Base-by-base conservation (phyloP, 768 basidiomycete genomes). In the Lyophyllum decastes region DNA sequence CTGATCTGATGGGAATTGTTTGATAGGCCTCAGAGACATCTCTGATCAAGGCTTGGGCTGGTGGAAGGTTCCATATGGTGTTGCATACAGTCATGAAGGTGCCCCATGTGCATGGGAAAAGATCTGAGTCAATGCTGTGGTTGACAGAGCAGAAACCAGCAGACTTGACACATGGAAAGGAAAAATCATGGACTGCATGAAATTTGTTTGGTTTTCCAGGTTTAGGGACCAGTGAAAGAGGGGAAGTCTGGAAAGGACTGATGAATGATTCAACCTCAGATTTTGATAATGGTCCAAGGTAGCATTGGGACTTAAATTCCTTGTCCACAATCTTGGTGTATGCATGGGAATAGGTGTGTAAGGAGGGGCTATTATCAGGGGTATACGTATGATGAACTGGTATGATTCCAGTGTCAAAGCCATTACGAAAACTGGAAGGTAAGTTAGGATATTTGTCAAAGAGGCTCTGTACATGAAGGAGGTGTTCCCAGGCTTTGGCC, bases 31-130 rank as follows among this genome's bases (percentile, higher is more conserved):
- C 74, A 0, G 69, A 58, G 0, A 82, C 70, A 30, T 82, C 77
- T 0, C 70, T 56, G 10, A 76, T 30, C 51, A 73, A 68, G 0
- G 64, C 73, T 60, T 81, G 70, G 0, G 74, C 71, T 16, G 70
- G 74, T 0, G 78, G 78, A 0, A 80, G 73, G 0, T 61, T 54
- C 0, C 44, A 65, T 0, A 79, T 65, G 22, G 73, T 50, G 17
- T 68, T 54, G 19, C 61, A 72, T 0, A 78, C 56, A 0, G 69
- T 64, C 0, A 61, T 47, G 49, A 82, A 82, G 0, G 77, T 80
- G 0, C 77, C 77, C 79, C 78, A 81, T 0, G 73, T 75, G 64
- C 76, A 77, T 0, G 78, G 79, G 54, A 74, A 71, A 17, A 60
- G 12, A n/a, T 65, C 49, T 0, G 76, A 61, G 34, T 74, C 47